Base-by-base conservation (phyloP, 805 yeast species). In the Candida fluviatilis region DNA sequence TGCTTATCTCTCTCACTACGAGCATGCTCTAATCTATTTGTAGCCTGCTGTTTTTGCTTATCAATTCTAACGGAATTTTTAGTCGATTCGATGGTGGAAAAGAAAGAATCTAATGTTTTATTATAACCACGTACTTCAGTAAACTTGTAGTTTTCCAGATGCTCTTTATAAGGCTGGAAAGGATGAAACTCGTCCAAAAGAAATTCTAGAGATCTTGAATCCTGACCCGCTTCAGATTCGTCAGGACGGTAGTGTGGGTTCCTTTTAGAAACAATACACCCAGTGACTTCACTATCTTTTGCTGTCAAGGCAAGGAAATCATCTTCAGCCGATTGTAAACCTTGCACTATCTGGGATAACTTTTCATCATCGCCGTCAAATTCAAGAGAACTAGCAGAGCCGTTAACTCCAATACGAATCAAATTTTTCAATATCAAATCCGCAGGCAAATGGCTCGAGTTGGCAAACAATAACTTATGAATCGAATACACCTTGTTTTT, bases 21-120 rank as follows among this genome's bases (percentile, higher is more conserved):
- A 2, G 96, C 96, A 38, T 76, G 76, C 25, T 82, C 80, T 15
- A 91, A 62, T 46, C 91, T 75, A 49, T 79, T 84, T 41, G 76
- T 73, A 1, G 96, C 96, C 38, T 76, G 73, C n/a, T 71, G 70
- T 50, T 86, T 85, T 46, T 84, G 90, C 43, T 79, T 82, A 44
- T 87, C 95, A 24, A 84, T 75, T 40, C 80, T 76, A 39, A 85
- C 60, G 0, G 89, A 81, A 50, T 80, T 77, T 51, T 86, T 87
- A 3, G 88, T 78, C 3, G 95, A 80, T 53, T 91, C 95, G 12
- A 90, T 67, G 0, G 91, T 80, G 0, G 96, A 87, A 55, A 85
- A 91, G 54, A 85, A 91, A 29, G 66, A 69, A 58, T 91, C 99
- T 15, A 91, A 71, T 0, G 97, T 82, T 41, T 76, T 75, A 54